Evolutionary conservation across 108 stramenopile species (phyloP).

Genomic region (Pseudonitzschia multiseries): DNA sequence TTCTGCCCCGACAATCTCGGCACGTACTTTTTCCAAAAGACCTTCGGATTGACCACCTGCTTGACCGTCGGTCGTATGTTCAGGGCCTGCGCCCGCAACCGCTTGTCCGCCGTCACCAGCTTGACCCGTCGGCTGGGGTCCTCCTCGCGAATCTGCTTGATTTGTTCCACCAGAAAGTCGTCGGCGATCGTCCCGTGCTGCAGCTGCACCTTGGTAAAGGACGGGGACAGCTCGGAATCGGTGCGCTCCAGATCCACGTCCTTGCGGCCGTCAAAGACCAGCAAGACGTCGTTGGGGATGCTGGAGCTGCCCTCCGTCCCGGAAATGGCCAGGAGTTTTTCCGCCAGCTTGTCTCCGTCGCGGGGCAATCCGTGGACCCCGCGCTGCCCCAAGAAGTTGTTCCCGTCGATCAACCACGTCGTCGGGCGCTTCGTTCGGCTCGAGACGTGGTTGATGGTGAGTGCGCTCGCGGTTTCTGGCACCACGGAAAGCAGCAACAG

Average conservation of each 20-base stretch:
- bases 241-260: conserved; percentile 18
- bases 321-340: conserved; percentile 37
- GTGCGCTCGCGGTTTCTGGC: not conserved
- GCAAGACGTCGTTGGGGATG: conserved; percentile 21
- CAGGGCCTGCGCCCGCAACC: conserved; percentile 33
- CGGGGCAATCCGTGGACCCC: conserved; percentile 29
- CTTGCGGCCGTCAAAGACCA: conserved; percentile 47
- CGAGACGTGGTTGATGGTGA: conserved; percentile 8
- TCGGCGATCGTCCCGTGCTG: conserved; percentile 34
- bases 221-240: conserved; percentile 1
- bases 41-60: conserved; percentile 49
- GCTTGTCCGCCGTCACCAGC: conserved; percentile 51
- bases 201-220: conserved; percentile 29
- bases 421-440: conserved; percentile 10
- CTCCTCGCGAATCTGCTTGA: not conserved
- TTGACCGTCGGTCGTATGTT: conserved; percentile 31
- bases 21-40: conserved; percentile 50
- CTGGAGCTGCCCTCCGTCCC: conserved; percentile 7
- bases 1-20: conserved; percentile 50
- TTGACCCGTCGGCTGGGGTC: conserved; percentile 30
- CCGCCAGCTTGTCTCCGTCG: conserved; percentile 32
- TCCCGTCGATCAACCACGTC: conserved; percentile 44
- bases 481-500: not conserved
- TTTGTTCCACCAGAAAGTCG: conserved; percentile 34
- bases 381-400: conserved; percentile 48